A percentile compares a stretch with the other conserved stretches of the same genome.
Evolutionary conservation across 2,329 filamentous ascomycete species (phyloP).

Genomic region (Elsinoe arachidis): DNA sequence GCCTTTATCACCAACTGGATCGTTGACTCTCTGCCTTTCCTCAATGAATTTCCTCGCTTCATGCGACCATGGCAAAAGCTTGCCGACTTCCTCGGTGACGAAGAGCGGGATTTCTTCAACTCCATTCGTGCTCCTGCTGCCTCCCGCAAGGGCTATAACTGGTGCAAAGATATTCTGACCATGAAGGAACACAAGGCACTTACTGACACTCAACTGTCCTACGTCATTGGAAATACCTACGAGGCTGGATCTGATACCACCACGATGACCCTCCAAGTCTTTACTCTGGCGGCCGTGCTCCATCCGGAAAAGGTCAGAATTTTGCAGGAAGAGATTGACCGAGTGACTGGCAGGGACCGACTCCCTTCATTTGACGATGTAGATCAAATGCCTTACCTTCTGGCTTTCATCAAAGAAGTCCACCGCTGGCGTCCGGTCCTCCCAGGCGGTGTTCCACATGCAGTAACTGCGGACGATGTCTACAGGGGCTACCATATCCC

Average conservation of each 20-base stretch:
- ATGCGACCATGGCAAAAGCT: no score
- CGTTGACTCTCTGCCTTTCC: no score
- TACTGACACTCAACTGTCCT: no score
- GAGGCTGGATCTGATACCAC: slow-evolving; percentile 37
- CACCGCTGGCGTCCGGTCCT: background rate
- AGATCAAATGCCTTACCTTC: slow-evolving; percentile 25
- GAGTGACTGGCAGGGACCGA: slow-evolving; percentile 20
- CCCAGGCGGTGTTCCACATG: background rate
- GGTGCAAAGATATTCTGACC: no score
- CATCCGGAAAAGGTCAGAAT: slow-evolving; percentile 18
- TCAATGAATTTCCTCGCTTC: no score
- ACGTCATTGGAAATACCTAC: background rate
- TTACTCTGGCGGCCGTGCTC: slow-evolving; percentile 26
- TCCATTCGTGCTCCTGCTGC: no score
- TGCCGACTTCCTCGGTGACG: no score
- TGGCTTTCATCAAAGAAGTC: slow-evolving; percentile 28
- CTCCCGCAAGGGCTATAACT: no score
- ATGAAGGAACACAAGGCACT: no score
- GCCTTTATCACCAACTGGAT: no score
- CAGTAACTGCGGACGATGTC: slow-evolving; percentile 16
- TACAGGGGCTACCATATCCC: slow-evolving; percentile 30
- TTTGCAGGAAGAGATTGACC: slow-evolving; percentile 20
- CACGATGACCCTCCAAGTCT: slow-evolving; percentile 26
- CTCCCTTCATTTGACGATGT: slow-evolving; percentile 25
- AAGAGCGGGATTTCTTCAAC: no score